Conservation (phyloP, 768 basidiomycete genomes). For the Phylloporus arenicola region DNA sequence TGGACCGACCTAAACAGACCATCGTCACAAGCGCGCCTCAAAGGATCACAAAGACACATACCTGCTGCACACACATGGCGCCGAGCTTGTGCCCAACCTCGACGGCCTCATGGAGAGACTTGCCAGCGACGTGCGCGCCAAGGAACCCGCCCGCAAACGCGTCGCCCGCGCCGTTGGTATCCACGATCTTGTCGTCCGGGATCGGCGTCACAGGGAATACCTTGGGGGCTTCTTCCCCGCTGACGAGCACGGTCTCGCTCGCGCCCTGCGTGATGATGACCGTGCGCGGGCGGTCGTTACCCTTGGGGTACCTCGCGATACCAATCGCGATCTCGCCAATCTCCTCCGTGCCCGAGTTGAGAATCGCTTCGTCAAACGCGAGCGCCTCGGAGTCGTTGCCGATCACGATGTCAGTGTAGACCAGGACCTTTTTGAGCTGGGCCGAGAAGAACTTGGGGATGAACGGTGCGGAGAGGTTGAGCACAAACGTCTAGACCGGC, state of each 20-base stretch:
- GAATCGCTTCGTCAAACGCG: conserved; percentile 72
- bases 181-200: conserved; percentile 65
- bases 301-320: conserved; percentile 73
- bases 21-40: neutral
- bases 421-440: conserved; percentile 76
- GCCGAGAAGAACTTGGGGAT: conserved; percentile 88
- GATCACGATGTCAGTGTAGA: conserved; percentile 84
- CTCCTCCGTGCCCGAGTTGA: conserved; percentile 18
- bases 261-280: conserved; percentile 93
- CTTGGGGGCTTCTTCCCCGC: conserved; percentile 47
- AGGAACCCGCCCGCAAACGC: conserved; percentile 96
- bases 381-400: conserved; percentile 96
- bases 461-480: conserved; percentile 98
- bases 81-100: conserved; percentile 85
- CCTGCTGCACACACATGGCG: conserved; percentile 78
- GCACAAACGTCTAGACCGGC: conserved; percentile 60
- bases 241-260: conserved; percentile 70
- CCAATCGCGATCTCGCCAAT: neutral
- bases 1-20: conserved; percentile 42
- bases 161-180: conserved; percentile 98
- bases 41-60: conserved; percentile 26
- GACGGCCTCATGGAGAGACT: conserved; percentile 68
- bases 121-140: conserved; percentile 77
- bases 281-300: conserved; percentile 72
- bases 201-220: conserved; percentile 56